Evolutionary conservation across 352 stramenopile species (phyloP).

Genomic region (Globisporangium perplexum): DNA sequence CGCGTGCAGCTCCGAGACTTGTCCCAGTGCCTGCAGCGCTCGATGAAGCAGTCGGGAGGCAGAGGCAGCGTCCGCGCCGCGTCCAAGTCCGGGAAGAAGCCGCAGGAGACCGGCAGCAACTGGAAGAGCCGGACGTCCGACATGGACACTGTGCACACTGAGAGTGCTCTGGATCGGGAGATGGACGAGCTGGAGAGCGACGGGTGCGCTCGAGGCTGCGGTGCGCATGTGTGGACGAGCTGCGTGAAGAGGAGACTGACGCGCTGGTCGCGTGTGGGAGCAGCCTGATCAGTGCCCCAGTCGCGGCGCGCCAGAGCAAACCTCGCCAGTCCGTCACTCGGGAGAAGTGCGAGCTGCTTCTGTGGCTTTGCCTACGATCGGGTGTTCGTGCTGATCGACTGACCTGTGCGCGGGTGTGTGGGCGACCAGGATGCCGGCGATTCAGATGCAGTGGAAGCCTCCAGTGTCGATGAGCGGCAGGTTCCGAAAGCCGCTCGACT

Average conservation of each 20-base stretch:
- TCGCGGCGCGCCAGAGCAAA: conserved; percentile 9
- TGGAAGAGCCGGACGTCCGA: conserved; percentile 15
- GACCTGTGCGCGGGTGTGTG: background rate
- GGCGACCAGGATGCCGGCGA: conserved; percentile 42
- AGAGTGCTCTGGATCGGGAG: conserved; percentile 8
- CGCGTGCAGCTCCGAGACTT: conserved; percentile 10
- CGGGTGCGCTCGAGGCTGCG: background rate
- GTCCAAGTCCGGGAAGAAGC: background rate
- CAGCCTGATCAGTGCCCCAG: conserved; percentile 9
- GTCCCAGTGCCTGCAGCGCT: conserved; percentile 10
- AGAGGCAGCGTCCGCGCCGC: background rate
- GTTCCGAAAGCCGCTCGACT: conserved; percentile 20
- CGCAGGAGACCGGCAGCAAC: conserved; percentile 3
- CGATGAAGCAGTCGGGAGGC: conserved; percentile 5
- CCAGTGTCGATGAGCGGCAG: conserved; percentile 11
- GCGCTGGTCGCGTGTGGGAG: background rate
- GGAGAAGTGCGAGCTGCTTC: conserved; percentile 27
- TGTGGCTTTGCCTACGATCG: background rate
- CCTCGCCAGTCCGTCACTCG: conserved; percentile 9
- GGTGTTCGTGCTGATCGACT: background rate
- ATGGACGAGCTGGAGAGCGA: conserved; percentile 15
- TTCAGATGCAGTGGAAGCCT: conserved; percentile 62
- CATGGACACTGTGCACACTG: background rate
- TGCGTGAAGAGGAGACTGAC: background rate
- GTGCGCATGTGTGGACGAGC: too few relatives aligned